phyloP scores from a whole-genome alignment of 2,329 filamentous ascomycete species.

The Colletotrichum acutatum region DNA sequence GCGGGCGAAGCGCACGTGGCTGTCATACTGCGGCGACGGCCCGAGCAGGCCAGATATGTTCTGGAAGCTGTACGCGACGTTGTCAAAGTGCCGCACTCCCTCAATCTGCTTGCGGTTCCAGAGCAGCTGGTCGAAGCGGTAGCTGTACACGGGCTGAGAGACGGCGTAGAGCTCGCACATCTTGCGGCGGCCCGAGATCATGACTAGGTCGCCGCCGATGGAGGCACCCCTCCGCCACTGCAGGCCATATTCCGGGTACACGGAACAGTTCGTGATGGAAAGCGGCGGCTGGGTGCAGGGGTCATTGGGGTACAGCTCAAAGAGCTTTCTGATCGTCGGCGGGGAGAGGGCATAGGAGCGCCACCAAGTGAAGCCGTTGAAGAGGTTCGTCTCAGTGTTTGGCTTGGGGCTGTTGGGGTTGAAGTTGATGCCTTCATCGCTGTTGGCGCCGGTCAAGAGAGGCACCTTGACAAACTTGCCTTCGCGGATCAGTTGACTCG shows the following conservation, averaged over 20 bases:
- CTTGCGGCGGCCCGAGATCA: conserved; percentile 58
- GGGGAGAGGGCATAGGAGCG: conserved; percentile 58
- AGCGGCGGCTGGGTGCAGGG: conserved; percentile 58
- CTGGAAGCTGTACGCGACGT: conserved; percentile 62
- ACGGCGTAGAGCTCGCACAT: conserved; percentile 54
- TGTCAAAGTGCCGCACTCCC: conserved; percentile 58
- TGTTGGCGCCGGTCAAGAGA: conserved; percentile 59
- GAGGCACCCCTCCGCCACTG: conserved; percentile 57
- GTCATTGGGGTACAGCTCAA: conserved; percentile 60
- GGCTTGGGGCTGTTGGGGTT: conserved; percentile 47
- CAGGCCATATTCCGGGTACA: conserved; percentile 45
- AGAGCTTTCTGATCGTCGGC: conserved; percentile 52
- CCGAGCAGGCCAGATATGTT: conserved; percentile 60
- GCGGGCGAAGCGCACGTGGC: conserved; percentile 46
- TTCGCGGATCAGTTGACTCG: conserved; percentile 55
- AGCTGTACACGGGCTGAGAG: conserved; percentile 54
- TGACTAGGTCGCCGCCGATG: conserved; percentile 60
- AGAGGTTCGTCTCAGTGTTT: conserved; percentile 55
- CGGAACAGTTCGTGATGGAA: conserved; percentile 49
- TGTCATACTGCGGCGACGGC: conserved; percentile 54
- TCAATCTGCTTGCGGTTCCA: conserved; percentile 53
- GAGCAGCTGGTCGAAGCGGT: conserved; percentile 60
- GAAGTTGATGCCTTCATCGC: conserved; percentile 58
- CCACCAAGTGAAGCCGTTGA: conserved; percentile 53
- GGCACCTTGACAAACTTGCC: conserved; percentile 56